Evolutionary conservation across 2,329 filamentous ascomycete genomes (phyloP), one percentile per base, ranked within the genome.

Genomic region (Trichoderma endophyticum): DNA sequence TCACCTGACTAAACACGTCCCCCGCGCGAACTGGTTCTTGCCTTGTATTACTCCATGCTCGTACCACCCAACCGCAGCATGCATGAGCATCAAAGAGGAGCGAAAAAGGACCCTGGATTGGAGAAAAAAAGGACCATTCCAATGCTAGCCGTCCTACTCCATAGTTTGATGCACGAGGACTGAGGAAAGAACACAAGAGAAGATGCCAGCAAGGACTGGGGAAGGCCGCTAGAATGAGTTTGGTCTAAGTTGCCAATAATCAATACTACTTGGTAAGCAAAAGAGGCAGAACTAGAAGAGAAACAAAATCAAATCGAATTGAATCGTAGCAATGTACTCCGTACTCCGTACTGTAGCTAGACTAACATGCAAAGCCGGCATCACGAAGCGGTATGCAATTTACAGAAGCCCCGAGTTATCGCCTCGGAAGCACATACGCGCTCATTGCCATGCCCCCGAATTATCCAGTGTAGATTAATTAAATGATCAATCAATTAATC

Each of bases 61-160:
- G 64, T 67, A 67, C 64, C 30, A 67, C 64, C 30, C 51, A 57
- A 67, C 43, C 26, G 63, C 63, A 66, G 15, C 48, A 51, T 64
- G 61, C 61, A 51, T 62, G 60, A 26, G 34, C 14, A 63, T 48
- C 14, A 51, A 51, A 24, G 11, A n/a, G 30, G 43, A 65, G n/a
- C 34, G 21, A 2, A 34, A 24, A 30, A 30, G 15, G 28, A 32
- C 43, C 9, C 43, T 51, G 43, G 43, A 21, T 21, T 51, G 9
- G 43, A 48, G 14, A 64, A 34, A 57, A 57, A 60, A 61, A 36
- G 59, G 28, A 26, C 63, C 28, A 57, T 66, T 66, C 63, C 63
- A 56, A 56, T 36, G 48, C 30, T 36, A 34, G n/a, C 39, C 6
- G n/a, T 32, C 30, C 28, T 30, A 56, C 63, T 39, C 56, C 11